These are phyloP conservation scores for Mrakia gelida DNA, from an alignment of 768 basidiomycete genomes.

Conservation along the genomic window DNA sequence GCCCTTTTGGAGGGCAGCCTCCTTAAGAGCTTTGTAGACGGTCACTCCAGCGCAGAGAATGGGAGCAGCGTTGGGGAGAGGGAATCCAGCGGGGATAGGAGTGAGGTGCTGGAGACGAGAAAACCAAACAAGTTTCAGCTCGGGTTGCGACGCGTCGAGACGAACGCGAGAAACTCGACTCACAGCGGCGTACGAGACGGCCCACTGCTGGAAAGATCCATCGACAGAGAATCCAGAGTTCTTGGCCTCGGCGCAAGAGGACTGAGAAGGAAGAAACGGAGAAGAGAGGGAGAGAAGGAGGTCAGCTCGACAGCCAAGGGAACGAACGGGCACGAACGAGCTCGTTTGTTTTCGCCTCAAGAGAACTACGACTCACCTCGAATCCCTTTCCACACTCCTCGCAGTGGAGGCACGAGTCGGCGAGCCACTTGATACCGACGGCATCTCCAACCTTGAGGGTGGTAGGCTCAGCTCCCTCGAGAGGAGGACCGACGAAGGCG, in stretches of 20 bases:
- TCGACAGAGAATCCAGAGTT: too few relatives aligned
- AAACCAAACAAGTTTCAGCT: neutral
- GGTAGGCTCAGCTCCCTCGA: constrained; percentile 48
- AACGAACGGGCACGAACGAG: too few relatives aligned
- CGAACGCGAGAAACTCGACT: neutral
- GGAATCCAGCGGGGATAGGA: constrained; percentile 63
- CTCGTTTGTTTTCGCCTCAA: too few relatives aligned
- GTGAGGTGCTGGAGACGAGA: constrained; percentile 59
- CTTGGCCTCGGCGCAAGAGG: too few relatives aligned
- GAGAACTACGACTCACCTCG: constrained; percentile 50
- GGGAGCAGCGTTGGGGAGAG: constrained; percentile 57
- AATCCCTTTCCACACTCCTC: constrained; percentile 68
- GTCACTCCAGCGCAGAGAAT: too few relatives aligned
- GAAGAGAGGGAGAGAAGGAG: neutral
- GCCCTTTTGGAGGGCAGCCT: constrained; percentile 5
- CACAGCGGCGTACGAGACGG: constrained; percentile 12
- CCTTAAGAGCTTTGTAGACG: constrained; percentile 31
- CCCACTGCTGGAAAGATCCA: too few relatives aligned
- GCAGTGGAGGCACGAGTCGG: too few relatives aligned
- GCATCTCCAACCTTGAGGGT: constrained; percentile 39
- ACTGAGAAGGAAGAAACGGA: too few relatives aligned
- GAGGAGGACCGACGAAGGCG: constrained; percentile 68
- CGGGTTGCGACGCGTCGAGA: too few relatives aligned
- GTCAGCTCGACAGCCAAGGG: neutral
- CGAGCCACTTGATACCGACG: constrained; percentile 43